phyloP scores from a whole-genome alignment of 2,329 filamentous ascomycete species.

The Cladosporium sp. region DNA sequence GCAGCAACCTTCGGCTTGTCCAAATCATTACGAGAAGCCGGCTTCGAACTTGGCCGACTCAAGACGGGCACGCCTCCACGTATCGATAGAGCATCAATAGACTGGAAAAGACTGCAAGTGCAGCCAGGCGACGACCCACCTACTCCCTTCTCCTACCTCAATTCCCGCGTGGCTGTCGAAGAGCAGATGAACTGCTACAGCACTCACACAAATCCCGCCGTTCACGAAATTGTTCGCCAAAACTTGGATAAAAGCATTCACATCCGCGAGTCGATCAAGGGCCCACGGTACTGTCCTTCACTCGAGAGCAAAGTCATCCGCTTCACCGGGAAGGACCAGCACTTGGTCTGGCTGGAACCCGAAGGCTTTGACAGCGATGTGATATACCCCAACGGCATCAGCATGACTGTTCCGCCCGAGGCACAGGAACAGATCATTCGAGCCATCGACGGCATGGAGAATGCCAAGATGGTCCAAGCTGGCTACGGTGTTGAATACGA shows the following conservation, averaged over 20 bases:
- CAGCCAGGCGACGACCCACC: conserved; percentile 85
- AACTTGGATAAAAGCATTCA: conserved; percentile 97
- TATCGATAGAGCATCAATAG: conserved; percentile 76
- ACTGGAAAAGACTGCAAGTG: conserved; percentile 69
- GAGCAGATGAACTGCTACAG: conserved; percentile 83
- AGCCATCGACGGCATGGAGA: conserved; percentile 83
- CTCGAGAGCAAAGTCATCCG: conserved; percentile 91
- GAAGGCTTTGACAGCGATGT: conserved; percentile 89
- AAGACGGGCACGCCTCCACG: conserved; percentile 96
- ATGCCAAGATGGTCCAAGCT: conserved; percentile 87
- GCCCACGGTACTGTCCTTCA: conserved; percentile 92
- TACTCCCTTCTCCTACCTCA: conserved; percentile 87
- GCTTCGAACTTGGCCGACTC: conserved; percentile 82
- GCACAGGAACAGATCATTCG: conserved; percentile 83
- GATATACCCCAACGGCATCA: conserved; percentile 94
- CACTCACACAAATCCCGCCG: conserved; percentile 80
- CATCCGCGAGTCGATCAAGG: conserved; percentile 91
- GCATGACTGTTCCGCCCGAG: conserved; percentile 90
- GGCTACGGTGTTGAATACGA: conserved; percentile 99
- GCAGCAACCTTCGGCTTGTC: conserved; percentile 89
- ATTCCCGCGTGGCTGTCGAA: conserved; percentile 72
- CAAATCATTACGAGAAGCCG: conserved; percentile 83
- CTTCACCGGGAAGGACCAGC: conserved; percentile 75
- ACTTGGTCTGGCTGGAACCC: conserved; percentile 95
- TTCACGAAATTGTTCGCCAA: conserved; percentile 79